These are phyloP conservation scores for Pseudopyricularia javanii DNA, from an alignment of 2,329 filamentous ascomycete genomes.

Conservation along the genomic window DNA sequence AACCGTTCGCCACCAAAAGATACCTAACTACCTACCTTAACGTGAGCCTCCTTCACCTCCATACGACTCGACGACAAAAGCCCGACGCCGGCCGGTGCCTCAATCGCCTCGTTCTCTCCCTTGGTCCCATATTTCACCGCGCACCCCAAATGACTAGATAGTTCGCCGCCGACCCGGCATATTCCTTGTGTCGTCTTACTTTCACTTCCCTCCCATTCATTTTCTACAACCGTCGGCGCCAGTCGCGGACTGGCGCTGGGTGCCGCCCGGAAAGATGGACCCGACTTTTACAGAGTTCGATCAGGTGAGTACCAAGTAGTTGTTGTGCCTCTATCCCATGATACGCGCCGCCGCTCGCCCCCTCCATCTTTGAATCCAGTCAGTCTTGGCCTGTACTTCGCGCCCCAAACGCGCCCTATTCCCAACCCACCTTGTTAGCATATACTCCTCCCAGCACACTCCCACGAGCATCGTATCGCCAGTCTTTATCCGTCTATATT, in stretches of 20 bases:
- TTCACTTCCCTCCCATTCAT: slow-evolving; percentile 10
- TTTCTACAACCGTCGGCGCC: slow-evolving; percentile 4
- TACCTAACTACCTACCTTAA: too few species aligned
- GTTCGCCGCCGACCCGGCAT: slow-evolving; percentile 14
- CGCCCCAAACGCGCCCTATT: too few species aligned
- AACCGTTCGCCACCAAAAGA: slow-evolving; percentile 2
- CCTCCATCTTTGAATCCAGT: slow-evolving; percentile 7
- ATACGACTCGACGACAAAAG: too few species aligned
- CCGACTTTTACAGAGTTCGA: slow-evolving; percentile 35
- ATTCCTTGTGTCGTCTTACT: slow-evolving; percentile 13
- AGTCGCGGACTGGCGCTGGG: slow-evolving; percentile 1
- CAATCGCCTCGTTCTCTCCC: not conserved
- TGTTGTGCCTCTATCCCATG: slow-evolving; percentile 1
- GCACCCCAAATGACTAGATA: slow-evolving; percentile 20
- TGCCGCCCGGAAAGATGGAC: slow-evolving; percentile 22
- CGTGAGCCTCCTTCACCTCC: not conserved
- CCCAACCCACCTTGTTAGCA: too few species aligned
- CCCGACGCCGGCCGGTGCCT: not conserved
- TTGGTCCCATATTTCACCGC: slow-evolving; percentile 7
- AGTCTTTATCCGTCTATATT: too few species aligned
- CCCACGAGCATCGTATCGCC: not conserved
- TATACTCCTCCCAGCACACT: too few species aligned
- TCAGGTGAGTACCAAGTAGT: slow-evolving; percentile 30
- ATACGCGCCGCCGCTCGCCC: not conserved
- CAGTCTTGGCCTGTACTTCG: too few species aligned